These are phyloP conservation scores for Penicillium janthinellum DNA, from an alignment of 2,329 filamentous ascomycete genomes.

Conservation along the genomic window DNA sequence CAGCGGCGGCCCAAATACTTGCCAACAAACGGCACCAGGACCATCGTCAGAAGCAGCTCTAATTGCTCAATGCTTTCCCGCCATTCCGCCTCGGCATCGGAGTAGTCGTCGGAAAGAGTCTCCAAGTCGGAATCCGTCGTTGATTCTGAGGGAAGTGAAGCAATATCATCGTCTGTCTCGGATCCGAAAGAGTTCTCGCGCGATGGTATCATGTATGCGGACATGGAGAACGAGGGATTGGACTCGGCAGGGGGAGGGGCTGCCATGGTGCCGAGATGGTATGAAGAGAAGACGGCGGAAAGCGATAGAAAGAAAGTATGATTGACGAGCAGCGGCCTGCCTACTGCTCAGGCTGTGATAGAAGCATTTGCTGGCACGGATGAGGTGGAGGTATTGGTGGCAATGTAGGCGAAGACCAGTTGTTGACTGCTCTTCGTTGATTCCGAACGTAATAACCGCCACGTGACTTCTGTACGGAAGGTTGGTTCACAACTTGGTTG, in stretches of 20 bases:
- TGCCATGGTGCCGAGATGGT: conserved; percentile 31
- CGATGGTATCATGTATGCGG: conserved; percentile 45
- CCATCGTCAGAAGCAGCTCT: conserved; percentile 90
- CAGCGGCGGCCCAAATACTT: conserved; percentile 95
- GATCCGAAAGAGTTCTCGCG: conserved; percentile 27
- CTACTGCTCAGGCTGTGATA: conserved; percentile 31
- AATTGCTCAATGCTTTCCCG: conserved; percentile 90
- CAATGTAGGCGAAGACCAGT: neutral
- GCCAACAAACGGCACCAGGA: conserved; percentile 87
- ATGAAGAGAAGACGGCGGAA: neutral
- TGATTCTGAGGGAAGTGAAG: conserved; percentile 47
- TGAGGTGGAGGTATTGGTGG: neutral
- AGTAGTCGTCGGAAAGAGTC: conserved; percentile 58
- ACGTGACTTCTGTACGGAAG: conserved; percentile 2
- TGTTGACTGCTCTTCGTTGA: conserved; percentile 10
- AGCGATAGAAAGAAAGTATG: neutral
- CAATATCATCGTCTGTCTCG: conserved; percentile 44
- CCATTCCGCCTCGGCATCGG: conserved; percentile 94
- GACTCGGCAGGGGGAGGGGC: conserved; percentile 31
- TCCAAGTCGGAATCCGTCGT: conserved; percentile 43
- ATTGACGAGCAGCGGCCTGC: conserved; percentile 40
- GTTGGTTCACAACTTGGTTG: neutral
- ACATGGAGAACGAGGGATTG: conserved; percentile 41
- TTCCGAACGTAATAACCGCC: conserved; percentile 1
- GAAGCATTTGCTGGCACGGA: conserved; percentile 23